Evolutionary conservation across 2,329 filamentous ascomycete genomes (phyloP), one percentile per base, ranked within the genome.

Genomic region (Neoarthrinium moseri): DNA sequence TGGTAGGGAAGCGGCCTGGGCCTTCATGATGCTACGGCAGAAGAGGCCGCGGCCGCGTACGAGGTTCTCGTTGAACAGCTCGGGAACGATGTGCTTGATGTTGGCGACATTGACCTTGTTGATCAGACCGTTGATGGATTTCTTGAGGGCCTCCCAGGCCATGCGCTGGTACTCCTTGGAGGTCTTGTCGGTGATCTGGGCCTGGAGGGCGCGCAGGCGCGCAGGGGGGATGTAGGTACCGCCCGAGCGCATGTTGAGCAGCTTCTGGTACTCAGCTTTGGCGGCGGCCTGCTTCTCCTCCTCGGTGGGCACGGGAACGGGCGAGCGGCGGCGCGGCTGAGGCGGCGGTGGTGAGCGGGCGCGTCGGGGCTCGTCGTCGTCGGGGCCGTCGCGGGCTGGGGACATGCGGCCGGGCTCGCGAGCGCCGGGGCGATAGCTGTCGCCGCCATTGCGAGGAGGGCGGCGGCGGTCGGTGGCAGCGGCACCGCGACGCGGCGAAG

Each of bases 41-140:
- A 97, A 96, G 49, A 99, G 71, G 17, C 94, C 94, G 49, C 94
- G 81, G 6, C 94, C 94, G 47, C 94, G 86, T 32, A 99, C 78
- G 57, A 99, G 70, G 64, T 99, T 99, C 75, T 99, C 94, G 40
- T 84, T 83, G 68, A 99, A 99, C 36, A 99, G 77, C 70, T 99
- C 94, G 2, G 92, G 92, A 20, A 97, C 91, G 51, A 99, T 96
- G 62, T 88, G 81, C 70, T 99, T 97, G 78, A 99, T 97, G 67
- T 99, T 99, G 26, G 88, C 89, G 46, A 92, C 89, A 69, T 97
- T 97, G 75, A 96, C 88, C 75, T 99, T 99, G 79, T 99, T 99
- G 78, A 99, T 96, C 54, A 99, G 73, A 58, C 94, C 94, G 64
- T 99, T 97, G 71, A 99, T 96, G 39, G 89, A 94, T 75, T 99